Conservation (phyloP, 2,329 filamentous ascomycete genomes). For the Diplodia intermedia region DNA sequence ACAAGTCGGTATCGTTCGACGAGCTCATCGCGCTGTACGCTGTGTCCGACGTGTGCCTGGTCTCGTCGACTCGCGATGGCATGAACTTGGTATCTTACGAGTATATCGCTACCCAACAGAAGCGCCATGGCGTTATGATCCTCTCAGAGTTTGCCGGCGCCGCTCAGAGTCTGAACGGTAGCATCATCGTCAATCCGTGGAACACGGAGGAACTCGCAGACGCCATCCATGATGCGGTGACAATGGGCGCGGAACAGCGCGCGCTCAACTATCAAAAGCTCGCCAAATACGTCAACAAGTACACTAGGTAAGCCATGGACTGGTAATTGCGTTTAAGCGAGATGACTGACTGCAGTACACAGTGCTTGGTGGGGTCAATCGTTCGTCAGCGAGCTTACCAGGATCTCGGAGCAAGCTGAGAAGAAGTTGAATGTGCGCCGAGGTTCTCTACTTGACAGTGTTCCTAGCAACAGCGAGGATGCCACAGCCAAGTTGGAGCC, state of each 20-base stretch:
- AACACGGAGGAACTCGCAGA: constrained; percentile 95
- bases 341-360: constrained; percentile 37
- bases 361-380: constrained; percentile 95
- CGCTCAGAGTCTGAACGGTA: constrained; percentile 91
- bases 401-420: constrained; percentile 62
- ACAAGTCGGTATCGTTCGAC: constrained; percentile 93
- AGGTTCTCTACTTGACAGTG: constrained; percentile 30
- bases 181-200: constrained; percentile 96
- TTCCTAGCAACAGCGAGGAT: constrained; percentile 9
- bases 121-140: constrained; percentile 91
- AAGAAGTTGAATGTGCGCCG: constrained; percentile 55
- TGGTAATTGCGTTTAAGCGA: background rate
- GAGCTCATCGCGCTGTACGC: constrained; percentile 94
- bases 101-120: constrained; percentile 92
- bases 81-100: constrained; percentile 99
- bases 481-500: background rate
- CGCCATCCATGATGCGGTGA: constrained; percentile 94
- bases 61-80: constrained; percentile 94
- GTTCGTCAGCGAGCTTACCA: constrained; percentile 82
- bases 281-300: constrained; percentile 95
- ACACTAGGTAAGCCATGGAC: constrained; percentile 69
- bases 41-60: constrained; percentile 88
- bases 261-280: constrained; percentile 88
- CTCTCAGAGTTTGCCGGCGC: constrained; percentile 96
- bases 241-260: constrained; percentile 89